These are phyloP conservation scores for Talaromyces borbonicus DNA, from an alignment of 495 filamentous ascomycete genomes.

Conservation along the genomic window DNA sequence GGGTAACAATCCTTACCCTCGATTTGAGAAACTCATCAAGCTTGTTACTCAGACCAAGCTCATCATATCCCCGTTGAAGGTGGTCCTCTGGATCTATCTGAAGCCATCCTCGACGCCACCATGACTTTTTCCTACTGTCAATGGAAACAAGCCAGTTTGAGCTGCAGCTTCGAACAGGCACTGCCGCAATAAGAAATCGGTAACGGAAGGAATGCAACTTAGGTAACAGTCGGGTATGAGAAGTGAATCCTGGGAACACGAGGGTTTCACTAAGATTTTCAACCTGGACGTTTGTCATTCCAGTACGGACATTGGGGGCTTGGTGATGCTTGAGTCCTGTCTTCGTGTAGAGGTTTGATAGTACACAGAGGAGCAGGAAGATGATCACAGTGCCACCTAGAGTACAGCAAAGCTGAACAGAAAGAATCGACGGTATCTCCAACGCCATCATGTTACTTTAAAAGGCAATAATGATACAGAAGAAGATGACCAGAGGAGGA, in stretches of 20 bases:
- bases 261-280: neutral
- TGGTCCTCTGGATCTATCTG: neutral
- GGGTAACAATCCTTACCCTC: neutral
- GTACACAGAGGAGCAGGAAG: no score
- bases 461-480: no score
- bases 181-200: neutral
- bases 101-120: conserved; percentile 3
- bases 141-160: neutral
- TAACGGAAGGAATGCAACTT: neutral
- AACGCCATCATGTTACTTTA: no score
- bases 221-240: conserved; percentile 2
- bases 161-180: neutral
- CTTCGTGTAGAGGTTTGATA: no score
- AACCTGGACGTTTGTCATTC: neutral
- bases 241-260: neutral
- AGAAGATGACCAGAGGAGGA: no score
- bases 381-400: no score
- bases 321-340: no score
- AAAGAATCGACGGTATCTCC: no score
- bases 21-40: neutral
- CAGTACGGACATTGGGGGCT: neutral
- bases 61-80: neutral
- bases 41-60: neutral
- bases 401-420: no score
- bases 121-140: neutral